Conservation (phyloP, 2,329 filamentous ascomycete species). For the Botryotinia convoluta region DNA sequence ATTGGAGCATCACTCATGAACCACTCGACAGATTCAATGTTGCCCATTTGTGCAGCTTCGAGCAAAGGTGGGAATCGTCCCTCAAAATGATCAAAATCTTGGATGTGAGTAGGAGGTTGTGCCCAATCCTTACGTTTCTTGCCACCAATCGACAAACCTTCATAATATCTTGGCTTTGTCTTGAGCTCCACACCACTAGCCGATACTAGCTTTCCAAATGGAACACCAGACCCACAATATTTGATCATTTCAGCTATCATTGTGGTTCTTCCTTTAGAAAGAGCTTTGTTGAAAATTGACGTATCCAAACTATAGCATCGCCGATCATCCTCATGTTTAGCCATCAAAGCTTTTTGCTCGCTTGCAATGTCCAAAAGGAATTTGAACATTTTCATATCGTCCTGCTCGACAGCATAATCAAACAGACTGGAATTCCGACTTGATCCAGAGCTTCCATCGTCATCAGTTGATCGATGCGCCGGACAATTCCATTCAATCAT, state of each 20-base stretch:
- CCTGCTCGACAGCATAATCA: constrained; percentile 27
- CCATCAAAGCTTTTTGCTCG: constrained; percentile 31
- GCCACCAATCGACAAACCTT: constrained; percentile 73
- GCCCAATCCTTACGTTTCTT: constrained; percentile 76
- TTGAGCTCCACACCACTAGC: constrained; percentile 61
- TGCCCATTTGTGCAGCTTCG: constrained; percentile 54
- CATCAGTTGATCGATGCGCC: constrained; percentile 33
- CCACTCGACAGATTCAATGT: constrained; percentile 70
- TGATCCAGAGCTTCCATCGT: constrained; percentile 29
- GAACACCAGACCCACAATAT: constrained; percentile 64
- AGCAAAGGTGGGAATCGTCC: constrained; percentile 57
- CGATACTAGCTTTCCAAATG: constrained; percentile 64
- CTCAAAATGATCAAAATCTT: constrained; percentile 41
- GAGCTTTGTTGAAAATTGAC: constrained; percentile 44
- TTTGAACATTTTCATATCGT: constrained; percentile 34
- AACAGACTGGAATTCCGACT: constrained; percentile 8
- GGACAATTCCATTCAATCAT: constrained; percentile 48
- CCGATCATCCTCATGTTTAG: constrained; percentile 30
- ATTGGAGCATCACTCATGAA: constrained; percentile 70
- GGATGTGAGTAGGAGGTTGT: constrained; percentile 55
- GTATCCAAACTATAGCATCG: constrained; percentile 36
- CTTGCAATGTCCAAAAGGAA: constrained; percentile 32
- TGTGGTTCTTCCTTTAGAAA: constrained; percentile 50
- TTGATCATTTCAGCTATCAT: constrained; percentile 64
- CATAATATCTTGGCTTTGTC: constrained; percentile 69